Conservation (phyloP, 257 asterid species). For the Solanum habrochaites region DNA sequence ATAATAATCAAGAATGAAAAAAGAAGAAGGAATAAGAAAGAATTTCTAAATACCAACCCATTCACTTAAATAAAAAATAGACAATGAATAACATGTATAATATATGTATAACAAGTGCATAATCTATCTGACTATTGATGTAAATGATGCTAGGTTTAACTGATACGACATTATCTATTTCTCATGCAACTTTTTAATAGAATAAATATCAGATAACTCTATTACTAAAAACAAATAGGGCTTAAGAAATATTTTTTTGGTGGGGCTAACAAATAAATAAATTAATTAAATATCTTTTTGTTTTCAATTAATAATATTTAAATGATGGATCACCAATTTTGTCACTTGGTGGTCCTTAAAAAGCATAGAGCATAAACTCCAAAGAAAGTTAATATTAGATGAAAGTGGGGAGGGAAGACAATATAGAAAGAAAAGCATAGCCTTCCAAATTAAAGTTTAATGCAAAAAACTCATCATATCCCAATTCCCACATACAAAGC, state of each 20-base stretch:
- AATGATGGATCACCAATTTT: too few relatives aligned
- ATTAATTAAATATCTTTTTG: too few relatives aligned
- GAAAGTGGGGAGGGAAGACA: slow-evolving; percentile 22
- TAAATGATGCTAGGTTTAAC: too few relatives aligned
- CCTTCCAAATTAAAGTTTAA: slow-evolving; percentile 15
- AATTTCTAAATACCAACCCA: neutral
- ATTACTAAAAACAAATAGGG: too few relatives aligned
- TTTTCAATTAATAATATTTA: too few relatives aligned
- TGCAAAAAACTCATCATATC: neutral
- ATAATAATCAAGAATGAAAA: neutral
- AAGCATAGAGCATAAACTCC: slow-evolving; percentile 8
- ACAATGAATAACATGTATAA: neutral
- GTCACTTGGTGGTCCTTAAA: slow-evolving; percentile 4
- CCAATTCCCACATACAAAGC: slow-evolving; percentile 18
- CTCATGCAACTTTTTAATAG: too few relatives aligned
- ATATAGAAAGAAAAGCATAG: slow-evolving; percentile 37
- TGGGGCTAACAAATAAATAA: too few relatives aligned
- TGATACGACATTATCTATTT: too few relatives aligned
- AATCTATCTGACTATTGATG: neutral
- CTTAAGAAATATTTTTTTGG: too few relatives aligned
- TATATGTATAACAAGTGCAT: neutral
- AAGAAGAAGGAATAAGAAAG: neutral
- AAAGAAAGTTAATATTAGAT: slow-evolving; percentile 8
- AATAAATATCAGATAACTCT: too few relatives aligned
- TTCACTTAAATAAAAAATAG: neutral